phyloP scores from a whole-genome alignment of 176 grass and related monocot species.

The Tillandsia leiboldiana region DNA sequence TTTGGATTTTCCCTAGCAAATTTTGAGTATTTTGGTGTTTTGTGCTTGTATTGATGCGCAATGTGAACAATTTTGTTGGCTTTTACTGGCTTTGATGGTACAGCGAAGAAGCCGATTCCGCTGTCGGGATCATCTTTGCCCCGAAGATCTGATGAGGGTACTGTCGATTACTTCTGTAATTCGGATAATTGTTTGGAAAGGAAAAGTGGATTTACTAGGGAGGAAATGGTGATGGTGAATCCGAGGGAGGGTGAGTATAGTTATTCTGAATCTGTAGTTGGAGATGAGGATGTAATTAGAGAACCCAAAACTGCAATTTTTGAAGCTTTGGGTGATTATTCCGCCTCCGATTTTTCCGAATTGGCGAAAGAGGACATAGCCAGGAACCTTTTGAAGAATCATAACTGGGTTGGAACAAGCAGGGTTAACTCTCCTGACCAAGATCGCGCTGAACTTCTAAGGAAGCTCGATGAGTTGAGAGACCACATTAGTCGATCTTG shows the following conservation, averaged over 20 bases:
- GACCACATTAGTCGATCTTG: slow-evolving; percentile 67
- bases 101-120: slow-evolving; percentile 8
- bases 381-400: neutral
- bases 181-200: neutral
- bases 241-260: neutral
- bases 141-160: neutral
- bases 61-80: slow-evolving; percentile 2
- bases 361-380: neutral
- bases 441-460: slow-evolving; percentile 63
- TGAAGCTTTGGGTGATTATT: neutral
- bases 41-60: no score
- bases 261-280: neutral
- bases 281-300: neutral
- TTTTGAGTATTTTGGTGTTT: no score
- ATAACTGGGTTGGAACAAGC: neutral
- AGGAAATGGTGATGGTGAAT: neutral
- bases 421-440: slow-evolving; percentile 27
- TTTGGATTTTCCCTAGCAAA: neutral
- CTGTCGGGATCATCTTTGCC: neutral
- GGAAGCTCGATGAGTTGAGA: slow-evolving; percentile 82
- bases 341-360: slow-evolving; percentile 1
- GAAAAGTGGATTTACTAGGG: neutral
- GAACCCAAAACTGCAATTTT: neutral
- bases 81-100: slow-evolving; percentile 11
- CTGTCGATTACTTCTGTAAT: neutral